Percentiles rank a stretch among this genome's conserved stretches.
These are phyloP conservation scores for Fusarium zealandicum DNA, from an alignment of 2,329 filamentous ascomycete genomes.

Conservation along the genomic window DNA sequence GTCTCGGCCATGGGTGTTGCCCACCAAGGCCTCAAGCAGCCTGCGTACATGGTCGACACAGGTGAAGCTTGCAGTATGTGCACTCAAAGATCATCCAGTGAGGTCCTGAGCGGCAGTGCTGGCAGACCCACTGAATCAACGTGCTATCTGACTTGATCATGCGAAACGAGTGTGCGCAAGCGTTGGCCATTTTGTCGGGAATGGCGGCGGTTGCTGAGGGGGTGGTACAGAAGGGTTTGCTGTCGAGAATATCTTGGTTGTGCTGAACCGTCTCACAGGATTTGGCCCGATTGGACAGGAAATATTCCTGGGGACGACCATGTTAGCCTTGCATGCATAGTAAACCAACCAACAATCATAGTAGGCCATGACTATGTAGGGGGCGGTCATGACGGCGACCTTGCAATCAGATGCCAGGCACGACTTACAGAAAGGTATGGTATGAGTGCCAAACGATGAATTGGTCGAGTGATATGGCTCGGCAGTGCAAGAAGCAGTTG, in stretches of 20 bases:
- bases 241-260: constrained; percentile 21
- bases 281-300: constrained; percentile 35
- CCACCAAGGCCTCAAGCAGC: constrained; percentile 35
- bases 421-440: too few relatives aligned
- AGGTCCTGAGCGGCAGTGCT: constrained; percentile 68
- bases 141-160: constrained; percentile 73
- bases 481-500: background rate
- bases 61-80: constrained; percentile 71
- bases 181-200: constrained; percentile 55
- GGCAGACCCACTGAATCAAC: constrained; percentile 71
- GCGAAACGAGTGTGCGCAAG: constrained; percentile 68
- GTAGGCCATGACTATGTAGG: background rate
- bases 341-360: constrained; percentile 14
- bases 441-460: too few relatives aligned
- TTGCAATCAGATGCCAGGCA: background rate
- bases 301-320: constrained; percentile 25
- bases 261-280: constrained; percentile 33
- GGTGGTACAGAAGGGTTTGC: constrained; percentile 27
- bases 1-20: constrained; percentile 21
- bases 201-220: constrained; percentile 19
- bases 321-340: constrained; percentile 38
- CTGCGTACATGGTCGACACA: constrained; percentile 65
- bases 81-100: constrained; percentile 76
- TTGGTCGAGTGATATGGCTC: too few relatives aligned
- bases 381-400: too few relatives aligned